A percentile compares a stretch with the other conserved stretches of the same genome.
phyloP scores from a whole-genome alignment of 305 asterid genomes.

The Salvia sclarea region DNA sequence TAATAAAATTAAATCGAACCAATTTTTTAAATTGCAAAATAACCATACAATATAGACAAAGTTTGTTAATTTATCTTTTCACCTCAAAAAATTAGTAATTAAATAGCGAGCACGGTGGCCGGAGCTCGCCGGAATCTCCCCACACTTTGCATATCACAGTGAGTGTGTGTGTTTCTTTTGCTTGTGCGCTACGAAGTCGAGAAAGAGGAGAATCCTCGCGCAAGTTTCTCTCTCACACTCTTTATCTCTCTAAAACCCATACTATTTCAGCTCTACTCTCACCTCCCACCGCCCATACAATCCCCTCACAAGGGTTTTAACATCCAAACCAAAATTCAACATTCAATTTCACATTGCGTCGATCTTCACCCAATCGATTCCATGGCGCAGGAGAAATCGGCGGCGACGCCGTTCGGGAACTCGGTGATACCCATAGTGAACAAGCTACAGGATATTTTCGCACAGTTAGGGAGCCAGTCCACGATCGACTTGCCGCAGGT shows the following conservation, averaged over 20 bases:
- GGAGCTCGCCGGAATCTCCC: no score
- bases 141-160: no score
- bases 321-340: neutral
- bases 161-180: no score
- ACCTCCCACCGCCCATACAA: constrained; percentile 25
- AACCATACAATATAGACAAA: no score
- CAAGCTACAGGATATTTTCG: constrained; percentile 76
- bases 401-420: constrained; percentile 54
- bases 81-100: no score
- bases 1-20: no score
- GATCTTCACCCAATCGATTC: constrained; percentile 15
- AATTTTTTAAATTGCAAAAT: no score
- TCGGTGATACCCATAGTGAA: constrained; percentile 72
- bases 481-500: constrained; percentile 82
- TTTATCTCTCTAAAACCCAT: neutral
- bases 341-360: neutral
- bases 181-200: constrained; percentile 29
- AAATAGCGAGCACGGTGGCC: no score
- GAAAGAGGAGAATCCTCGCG: constrained; percentile 4
- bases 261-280: constrained; percentile 9
- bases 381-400: constrained; percentile 64
- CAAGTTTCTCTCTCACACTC: constrained; percentile 17
- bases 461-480: constrained; percentile 68
- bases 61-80: no score
- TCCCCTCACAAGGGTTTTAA: constrained; percentile 34